Base-by-base conservation (phyloP, 2,329 filamentous ascomycete species). In the Zasmidium cellare region DNA sequence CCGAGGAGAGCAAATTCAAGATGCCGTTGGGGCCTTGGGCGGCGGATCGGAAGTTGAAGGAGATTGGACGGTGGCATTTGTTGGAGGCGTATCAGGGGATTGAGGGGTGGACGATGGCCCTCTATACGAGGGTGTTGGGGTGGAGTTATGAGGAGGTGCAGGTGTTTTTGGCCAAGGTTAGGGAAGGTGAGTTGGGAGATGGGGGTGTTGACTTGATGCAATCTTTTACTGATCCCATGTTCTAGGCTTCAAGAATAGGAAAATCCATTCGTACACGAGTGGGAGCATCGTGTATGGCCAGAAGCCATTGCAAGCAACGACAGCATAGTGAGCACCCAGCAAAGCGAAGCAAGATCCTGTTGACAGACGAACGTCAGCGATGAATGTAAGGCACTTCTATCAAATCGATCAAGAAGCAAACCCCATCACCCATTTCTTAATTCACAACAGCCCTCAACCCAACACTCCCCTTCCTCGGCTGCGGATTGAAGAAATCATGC, bases 141-240 rank as follows among this genome's bases (percentile, higher is more conserved):
- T 78, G 75, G 76, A 73, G 72, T 2, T 70, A 72, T 19, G 71
- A 74, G 7, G 74, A 78, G 56, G 73, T 77, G 16, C 73, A 77
- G 54, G 75, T 77, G 18, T 77, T 75, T 50, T 67, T 78, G 18
- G 74, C 76, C 3, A 67, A 74, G 44, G 69, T 77, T 3, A 62
- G 75, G 45, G 75, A 73, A 52, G 66, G 50, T 52, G 20, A 31
- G 48, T 38, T 51, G n/a, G 16, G 24, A 6, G 3, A 18, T 50
- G 9, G n/a, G n/a, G n/a, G n/a, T n/a, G n/a, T n/a, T 22, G 25
- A 28, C 25, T 11, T 41, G 35, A 38, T 38, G 6, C n/a, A n/a
- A n/a, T n/a, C n/a, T n/a, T n/a, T n/a, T n/a, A n/a, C n/a, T n/a
- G n/a, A n/a, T n/a, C n/a, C n/a, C n/a, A n/a, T n/a, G n/a, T n/a